A percentile compares a stretch with the other conserved stretches of the same genome.
phyloP scores from a whole-genome alignment of 306 rosid genomes.

The Vigna nakashimae region DNA sequence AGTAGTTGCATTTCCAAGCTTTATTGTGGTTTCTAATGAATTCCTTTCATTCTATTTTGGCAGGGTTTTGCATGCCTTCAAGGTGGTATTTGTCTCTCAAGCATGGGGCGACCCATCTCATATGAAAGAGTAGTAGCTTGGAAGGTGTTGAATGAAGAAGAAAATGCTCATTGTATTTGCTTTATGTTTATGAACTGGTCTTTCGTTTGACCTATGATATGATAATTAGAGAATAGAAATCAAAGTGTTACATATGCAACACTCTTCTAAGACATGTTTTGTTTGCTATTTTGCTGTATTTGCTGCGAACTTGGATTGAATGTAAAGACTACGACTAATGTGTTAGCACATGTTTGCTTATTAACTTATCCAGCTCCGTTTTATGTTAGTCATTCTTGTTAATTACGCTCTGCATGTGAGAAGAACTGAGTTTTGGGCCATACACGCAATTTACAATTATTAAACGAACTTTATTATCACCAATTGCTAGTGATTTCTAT shows the following conservation, averaged over 20 bases:
- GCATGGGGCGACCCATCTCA: slow-evolving; percentile 99
- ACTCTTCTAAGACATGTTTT: slow-evolving; percentile 35
- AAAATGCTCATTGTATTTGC: slow-evolving; percentile 93
- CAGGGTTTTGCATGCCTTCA: slow-evolving; percentile 96
- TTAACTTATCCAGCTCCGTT: background rate
- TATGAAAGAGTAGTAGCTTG: slow-evolving; percentile 96
- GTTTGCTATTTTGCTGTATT: slow-evolving; percentile 34
- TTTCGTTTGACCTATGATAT: slow-evolving; percentile 76
- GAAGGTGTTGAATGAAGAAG: slow-evolving; percentile 99
- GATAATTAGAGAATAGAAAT: slow-evolving; percentile 42
- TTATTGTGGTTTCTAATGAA: slow-evolving; percentile 8
- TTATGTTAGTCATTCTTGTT: background rate
- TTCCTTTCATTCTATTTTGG: slow-evolving; percentile 22
- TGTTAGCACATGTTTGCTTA: slow-evolving; percentile 12
- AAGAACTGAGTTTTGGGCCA: background rate
- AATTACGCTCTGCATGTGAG: background rate
- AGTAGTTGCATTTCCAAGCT: background rate
- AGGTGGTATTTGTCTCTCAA: slow-evolving; percentile 96
- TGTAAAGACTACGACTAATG: slow-evolving; percentile 36
- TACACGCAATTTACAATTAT: background rate
- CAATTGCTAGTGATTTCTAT: background rate
- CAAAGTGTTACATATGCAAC: slow-evolving; percentile 6
- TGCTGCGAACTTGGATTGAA: slow-evolving; percentile 36
- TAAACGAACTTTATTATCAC: background rate
- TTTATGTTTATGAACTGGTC: slow-evolving; percentile 99